A percentile compares a stretch with the other conserved stretches of the same genome.
These are phyloP conservation scores for Suillus variegatus DNA, from an alignment of 768 basidiomycete species.

Conservation along the genomic window DNA sequence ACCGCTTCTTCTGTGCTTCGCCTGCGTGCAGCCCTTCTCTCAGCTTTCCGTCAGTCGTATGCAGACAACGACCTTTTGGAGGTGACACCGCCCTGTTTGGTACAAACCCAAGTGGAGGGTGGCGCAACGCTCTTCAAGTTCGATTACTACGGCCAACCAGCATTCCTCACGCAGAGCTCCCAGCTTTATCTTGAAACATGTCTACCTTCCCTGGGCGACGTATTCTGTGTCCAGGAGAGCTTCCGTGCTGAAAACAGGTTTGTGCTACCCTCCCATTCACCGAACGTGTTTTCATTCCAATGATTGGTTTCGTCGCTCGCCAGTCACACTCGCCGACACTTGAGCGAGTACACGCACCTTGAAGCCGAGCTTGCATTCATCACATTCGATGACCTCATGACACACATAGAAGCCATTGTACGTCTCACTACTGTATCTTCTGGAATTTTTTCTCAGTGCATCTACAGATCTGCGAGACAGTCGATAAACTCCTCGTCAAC, in stretches of 20 bases:
- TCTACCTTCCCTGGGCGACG: conserved; percentile 93
- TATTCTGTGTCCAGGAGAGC: conserved; percentile 96
- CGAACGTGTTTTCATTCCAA: neutral
- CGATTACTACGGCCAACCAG: conserved; percentile 92
- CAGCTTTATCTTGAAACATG: conserved; percentile 98
- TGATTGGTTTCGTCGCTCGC: neutral
- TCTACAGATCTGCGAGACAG: conserved; percentile 84
- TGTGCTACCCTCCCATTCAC: neutral
- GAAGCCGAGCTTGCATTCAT: conserved; percentile 97
- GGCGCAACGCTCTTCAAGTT: conserved; percentile 95
- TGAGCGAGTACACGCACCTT: conserved; percentile 96
- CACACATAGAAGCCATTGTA: conserved; percentile 87
- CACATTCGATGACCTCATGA: conserved; percentile 89
- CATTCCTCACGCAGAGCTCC: conserved; percentile 95
- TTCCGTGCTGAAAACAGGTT: conserved; percentile 97
- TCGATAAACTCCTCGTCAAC: conserved; percentile 78
- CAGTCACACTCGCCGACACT: conserved; percentile 86
- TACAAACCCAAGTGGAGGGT: conserved; percentile 98
- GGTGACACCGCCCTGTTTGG: conserved; percentile 95
- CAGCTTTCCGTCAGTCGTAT: conserved; percentile 77
- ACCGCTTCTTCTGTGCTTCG: conserved; percentile 90
- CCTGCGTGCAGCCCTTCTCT: conserved; percentile 79
- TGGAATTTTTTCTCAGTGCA: neutral
- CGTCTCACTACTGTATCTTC: conserved; percentile 26
- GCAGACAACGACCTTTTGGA: conserved; percentile 70